These are phyloP conservation scores for Paramecium sexaurelia DNA, from an alignment of 73 alveolate genomes.

Conservation along the genomic window DNA sequence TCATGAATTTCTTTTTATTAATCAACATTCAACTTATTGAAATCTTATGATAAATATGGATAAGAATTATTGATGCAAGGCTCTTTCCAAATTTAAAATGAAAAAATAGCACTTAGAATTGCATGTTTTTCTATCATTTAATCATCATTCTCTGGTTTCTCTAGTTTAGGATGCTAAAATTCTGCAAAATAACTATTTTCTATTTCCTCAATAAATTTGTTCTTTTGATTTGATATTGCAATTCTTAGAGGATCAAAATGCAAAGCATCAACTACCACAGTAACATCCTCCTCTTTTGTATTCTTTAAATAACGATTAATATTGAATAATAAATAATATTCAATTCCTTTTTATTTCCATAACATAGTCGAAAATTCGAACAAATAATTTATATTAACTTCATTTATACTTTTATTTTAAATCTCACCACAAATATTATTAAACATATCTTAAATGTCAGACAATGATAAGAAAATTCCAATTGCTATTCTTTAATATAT, in stretches of 20 bases:
- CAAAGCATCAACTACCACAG: conserved; percentile 15
- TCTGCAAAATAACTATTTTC: conserved; percentile 16
- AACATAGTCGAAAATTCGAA: neutral
- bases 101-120: neutral
- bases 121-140: conserved; percentile 38
- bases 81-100: conserved; percentile 12
- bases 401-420: neutral
- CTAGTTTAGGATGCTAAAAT: conserved; percentile 14
- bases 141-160: conserved; percentile 11
- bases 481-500: conserved; percentile 7
- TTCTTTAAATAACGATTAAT: neutral
- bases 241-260: conserved; percentile 44
- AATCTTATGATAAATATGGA: conserved; percentile 42
- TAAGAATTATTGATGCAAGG: conserved; percentile 49
- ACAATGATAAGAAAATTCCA: neutral
- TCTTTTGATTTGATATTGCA: neutral
- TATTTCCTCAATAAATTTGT: neutral
- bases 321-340: neutral
- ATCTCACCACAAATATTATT: neutral
- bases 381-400: neutral
- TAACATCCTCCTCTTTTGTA: neutral
- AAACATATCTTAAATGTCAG: neutral
- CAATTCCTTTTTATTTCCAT: conserved; percentile 40
- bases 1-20: neutral
- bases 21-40: neutral